phyloP scores from a whole-genome alignment of 164 flowering plant species.

The Platanus orientalis region DNA sequence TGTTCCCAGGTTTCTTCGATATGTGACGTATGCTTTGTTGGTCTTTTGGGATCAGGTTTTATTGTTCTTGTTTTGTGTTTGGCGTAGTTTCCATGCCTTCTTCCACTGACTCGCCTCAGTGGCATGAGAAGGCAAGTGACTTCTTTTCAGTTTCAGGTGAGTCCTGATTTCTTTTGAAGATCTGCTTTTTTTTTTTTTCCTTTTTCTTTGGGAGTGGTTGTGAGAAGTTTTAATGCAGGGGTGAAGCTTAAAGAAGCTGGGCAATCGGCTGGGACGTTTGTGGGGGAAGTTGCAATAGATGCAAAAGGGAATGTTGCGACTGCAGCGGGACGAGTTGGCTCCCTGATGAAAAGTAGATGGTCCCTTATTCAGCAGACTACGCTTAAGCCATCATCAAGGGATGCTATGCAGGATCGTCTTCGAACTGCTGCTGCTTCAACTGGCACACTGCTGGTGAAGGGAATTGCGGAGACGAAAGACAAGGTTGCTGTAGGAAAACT shows the following conservation, averaged over 20 bases:
- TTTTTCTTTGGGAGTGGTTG: not conserved
- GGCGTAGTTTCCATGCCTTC: conserved; percentile 45
- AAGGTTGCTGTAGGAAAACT: conserved; percentile 79
- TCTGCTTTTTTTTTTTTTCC: not conserved
- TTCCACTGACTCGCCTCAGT: conserved; percentile 57
- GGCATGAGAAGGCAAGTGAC: conserved; percentile 77
- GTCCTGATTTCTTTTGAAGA: not conserved
- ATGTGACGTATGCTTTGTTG: not conserved
- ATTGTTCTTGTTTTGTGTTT: not conserved
- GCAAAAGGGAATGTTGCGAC: conserved; percentile 71
- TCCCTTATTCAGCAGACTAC: conserved; percentile 49
- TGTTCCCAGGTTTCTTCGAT: not conserved
- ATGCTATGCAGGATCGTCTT: conserved; percentile 74
- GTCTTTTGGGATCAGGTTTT: not conserved
- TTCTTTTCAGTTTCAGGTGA: conserved; percentile 83
- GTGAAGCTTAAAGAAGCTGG: conserved; percentile 82
- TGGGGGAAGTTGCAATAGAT: conserved; percentile 75
- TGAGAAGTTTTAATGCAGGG: conserved; percentile 33
- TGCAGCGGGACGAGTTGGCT: conserved; percentile 75
- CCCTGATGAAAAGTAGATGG: conserved; percentile 75
- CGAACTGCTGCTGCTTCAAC: conserved; percentile 82
- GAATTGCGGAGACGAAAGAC: conserved; percentile 78
- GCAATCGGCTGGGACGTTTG: conserved; percentile 66
- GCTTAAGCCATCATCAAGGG: conserved; percentile 53
- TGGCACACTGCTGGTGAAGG: conserved; percentile 61